phyloP scores from a whole-genome alignment of 768 basidiomycete species.

The Russula emetica region DNA sequence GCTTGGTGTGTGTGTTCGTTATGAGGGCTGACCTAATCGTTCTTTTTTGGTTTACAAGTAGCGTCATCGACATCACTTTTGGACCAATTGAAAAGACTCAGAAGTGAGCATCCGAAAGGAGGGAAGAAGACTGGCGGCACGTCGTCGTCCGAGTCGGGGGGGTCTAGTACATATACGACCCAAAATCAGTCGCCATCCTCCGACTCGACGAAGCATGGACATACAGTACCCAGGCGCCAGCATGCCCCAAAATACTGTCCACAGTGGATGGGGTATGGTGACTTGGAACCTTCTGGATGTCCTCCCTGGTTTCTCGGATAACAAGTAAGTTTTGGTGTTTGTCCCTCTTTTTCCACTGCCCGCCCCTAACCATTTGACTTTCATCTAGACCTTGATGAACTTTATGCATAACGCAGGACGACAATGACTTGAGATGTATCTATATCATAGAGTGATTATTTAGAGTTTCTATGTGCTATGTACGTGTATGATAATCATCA shows the following conservation, averaged over 20 bases:
- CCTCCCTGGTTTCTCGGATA: constrained; percentile 17
- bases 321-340: background rate
- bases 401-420: background rate
- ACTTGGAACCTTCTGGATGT: constrained; percentile 17
- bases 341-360: background rate
- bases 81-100: background rate
- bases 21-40: background rate
- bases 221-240: background rate
- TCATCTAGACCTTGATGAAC: background rate
- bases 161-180: background rate
- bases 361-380: background rate
- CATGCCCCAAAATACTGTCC: constrained; percentile 1
- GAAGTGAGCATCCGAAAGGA: background rate
- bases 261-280: constrained; percentile 14
- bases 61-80: background rate
- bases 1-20: background rate
- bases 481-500: constrained; percentile 3
- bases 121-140: background rate
- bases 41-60: background rate
- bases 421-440: background rate
- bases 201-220: background rate
- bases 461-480: background rate
- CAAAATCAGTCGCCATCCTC: background rate
- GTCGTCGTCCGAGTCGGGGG: background rate
- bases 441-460: background rate